Evolutionary conservation across 2,329 filamentous ascomycete species (phyloP), one percentile per base, ranked within the genome.

Genomic region (Peltaster fructicola): DNA sequence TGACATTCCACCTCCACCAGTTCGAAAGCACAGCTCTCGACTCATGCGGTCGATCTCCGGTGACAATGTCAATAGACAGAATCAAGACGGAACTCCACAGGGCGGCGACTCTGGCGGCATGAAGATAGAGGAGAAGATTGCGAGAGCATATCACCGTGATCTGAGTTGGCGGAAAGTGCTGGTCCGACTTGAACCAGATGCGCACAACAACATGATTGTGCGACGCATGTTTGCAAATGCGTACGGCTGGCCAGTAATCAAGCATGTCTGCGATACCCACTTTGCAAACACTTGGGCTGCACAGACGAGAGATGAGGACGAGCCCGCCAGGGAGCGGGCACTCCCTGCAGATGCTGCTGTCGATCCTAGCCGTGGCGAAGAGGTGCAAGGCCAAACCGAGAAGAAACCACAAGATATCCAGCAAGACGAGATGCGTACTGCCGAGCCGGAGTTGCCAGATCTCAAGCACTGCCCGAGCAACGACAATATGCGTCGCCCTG

Each of bases 181-280:
- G 4, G 88, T 98, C 8, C 77, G 88, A 26, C 62, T 98, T 3
- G 85, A 98, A 47, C 88, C 88, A 0, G 88, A 98, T 51, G 88
- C 88, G 0, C 88, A 98, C 56, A 98, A 98, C 53, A 98, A 98
- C 50, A 91, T 98, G 37, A 76, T 95, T 31, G 88, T 98, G 13
- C 75, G 88, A 9, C 74, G 88, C 28, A 91, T 82, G 73, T 98
- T 98, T 48, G 75, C 82, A 29, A 98, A 98, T 44, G 88, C 88
- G 0, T 91, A 91, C 41, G 88, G 88, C 2, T 98, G 88, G 88
- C 88, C 88, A 1, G 88, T 98, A 1, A 61, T 95, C 24, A 84
- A 93, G 52, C 88, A 98, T 52, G 56, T 95, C 11, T 85, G 88
- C 25, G 84, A 95, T 41, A 82, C 81, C 0, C 88, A 98, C 53